phyloP scores from a whole-genome alignment of 768 basidiomycete species.

The Flagelloscypha sp. region DNA sequence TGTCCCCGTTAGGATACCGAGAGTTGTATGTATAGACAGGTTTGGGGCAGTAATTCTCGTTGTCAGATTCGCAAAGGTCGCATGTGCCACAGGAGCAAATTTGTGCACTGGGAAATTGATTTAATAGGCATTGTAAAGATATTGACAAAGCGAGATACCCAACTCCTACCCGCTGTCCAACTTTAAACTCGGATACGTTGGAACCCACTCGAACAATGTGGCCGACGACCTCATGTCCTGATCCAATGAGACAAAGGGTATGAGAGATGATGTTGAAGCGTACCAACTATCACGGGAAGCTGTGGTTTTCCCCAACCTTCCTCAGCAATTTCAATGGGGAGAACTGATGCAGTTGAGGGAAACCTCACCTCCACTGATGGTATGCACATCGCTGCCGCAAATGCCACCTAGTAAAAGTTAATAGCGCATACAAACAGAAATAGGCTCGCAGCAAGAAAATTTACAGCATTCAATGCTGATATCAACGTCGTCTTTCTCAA shows the following conservation, averaged over 20 bases:
- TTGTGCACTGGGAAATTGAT: conserved; percentile 32
- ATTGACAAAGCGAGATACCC: too few species aligned
- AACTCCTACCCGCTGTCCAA: conserved; percentile 49
- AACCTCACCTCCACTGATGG: conserved; percentile 23
- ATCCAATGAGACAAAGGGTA: conserved; percentile 22
- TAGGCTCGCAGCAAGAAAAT: conserved; percentile 50
- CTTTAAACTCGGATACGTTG: conserved; percentile 45
- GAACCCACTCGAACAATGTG: conserved; percentile 43
- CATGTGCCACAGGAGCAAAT: conserved; percentile 44
- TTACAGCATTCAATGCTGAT: conserved; percentile 42
- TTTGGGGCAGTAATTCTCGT: conserved; percentile 50
- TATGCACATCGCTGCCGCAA: conserved; percentile 23
- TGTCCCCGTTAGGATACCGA: conserved; percentile 31
- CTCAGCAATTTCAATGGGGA: background rate
- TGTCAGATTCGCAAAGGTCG: conserved; percentile 37
- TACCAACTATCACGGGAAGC: conserved; percentile 18
- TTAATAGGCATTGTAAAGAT: conserved; percentile 1
- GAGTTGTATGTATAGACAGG: conserved; percentile 33
- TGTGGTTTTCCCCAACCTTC: conserved; percentile 26
- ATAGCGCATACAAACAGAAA: conserved; percentile 19
- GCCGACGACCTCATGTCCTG: conserved; percentile 52
- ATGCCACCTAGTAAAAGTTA: background rate
- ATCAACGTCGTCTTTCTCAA: conserved; percentile 47
- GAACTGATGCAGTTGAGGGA: background rate
- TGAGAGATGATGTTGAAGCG: background rate